These are phyloP conservation scores for Rhodosporidiobolus odoratus DNA, from an alignment of 768 basidiomycete genomes.

Conservation along the genomic window DNA sequence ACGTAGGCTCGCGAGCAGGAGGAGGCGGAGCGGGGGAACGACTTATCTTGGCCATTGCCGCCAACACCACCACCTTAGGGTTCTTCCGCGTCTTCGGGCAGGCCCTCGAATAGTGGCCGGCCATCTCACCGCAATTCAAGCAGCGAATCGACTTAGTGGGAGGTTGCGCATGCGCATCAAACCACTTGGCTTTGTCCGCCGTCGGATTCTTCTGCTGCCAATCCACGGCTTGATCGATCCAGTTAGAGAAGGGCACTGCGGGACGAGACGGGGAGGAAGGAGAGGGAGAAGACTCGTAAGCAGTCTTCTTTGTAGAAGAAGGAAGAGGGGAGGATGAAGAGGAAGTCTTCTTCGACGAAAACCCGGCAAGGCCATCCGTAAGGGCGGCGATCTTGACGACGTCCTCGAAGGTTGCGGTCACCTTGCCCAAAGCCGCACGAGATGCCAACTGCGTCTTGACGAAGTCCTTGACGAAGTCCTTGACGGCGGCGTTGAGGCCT, in stretches of 20 bases:
- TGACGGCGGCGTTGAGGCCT: conserved; percentile 1
- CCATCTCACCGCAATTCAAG: neutral
- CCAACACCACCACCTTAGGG: neutral
- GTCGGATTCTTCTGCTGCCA: neutral
- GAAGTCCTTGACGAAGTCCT: neutral
- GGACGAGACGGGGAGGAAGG: neutral
- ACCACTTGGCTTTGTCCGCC: neutral
- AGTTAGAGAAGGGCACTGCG: no score
- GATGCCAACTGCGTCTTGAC: neutral
- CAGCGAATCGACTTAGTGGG: neutral
- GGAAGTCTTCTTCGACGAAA: no score
- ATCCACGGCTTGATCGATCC: neutral
- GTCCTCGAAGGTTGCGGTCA: neutral
- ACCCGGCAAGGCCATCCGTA: neutral
- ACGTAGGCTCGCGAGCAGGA: no score
- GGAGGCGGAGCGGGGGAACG: no score
- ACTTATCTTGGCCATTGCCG: neutral
- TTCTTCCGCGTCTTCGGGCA: conserved; percentile 4
- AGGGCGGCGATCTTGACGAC: neutral
- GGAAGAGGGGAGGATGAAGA: no score
- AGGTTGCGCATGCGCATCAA: no score
- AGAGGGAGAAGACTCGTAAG: neutral
- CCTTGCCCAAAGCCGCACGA: neutral
- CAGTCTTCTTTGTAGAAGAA: neutral
- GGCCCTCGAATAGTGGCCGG: neutral